These are phyloP conservation scores for Populus davidiana DNA, from an alignment of 345 rosid genomes.

Conservation along the genomic window DNA sequence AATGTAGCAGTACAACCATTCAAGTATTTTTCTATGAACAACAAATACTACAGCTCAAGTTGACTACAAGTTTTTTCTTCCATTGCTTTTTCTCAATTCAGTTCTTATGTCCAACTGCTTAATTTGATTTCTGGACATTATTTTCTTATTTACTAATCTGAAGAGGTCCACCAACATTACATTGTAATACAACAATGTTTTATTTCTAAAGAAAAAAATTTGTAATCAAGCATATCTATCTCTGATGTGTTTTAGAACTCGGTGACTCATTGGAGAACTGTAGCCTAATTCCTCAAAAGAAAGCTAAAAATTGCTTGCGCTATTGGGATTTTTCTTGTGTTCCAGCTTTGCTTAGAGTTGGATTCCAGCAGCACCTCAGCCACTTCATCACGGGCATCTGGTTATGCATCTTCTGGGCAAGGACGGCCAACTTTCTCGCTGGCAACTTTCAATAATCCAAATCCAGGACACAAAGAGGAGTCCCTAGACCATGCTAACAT, in stretches of 20 bases:
- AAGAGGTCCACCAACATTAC: neutral
- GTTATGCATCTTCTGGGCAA: constrained; percentile 49
- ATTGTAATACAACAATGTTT: too few relatives aligned
- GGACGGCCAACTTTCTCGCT: constrained; percentile 36
- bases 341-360: constrained; percentile 64
- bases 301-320: too few relatives aligned
- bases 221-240: too few relatives aligned
- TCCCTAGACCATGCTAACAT: constrained; percentile 6
- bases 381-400: constrained; percentile 44
- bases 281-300: too few relatives aligned
- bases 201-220: too few relatives aligned
- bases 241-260: too few relatives aligned
- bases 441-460: constrained; percentile 36
- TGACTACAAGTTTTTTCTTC: too few relatives aligned
- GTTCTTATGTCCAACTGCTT: too few relatives aligned
- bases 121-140: too few relatives aligned
- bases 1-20: neutral
- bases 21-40: neutral
- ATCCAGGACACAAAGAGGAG: constrained; percentile 29
- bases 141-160: too few relatives aligned
- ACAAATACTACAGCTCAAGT: neutral
- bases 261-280: too few relatives aligned
- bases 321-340: neutral
- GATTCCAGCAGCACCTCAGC: constrained; percentile 55
- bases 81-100: too few relatives aligned